phyloP scores from a whole-genome alignment of 805 yeast species.

The Candida chauliodis region DNA sequence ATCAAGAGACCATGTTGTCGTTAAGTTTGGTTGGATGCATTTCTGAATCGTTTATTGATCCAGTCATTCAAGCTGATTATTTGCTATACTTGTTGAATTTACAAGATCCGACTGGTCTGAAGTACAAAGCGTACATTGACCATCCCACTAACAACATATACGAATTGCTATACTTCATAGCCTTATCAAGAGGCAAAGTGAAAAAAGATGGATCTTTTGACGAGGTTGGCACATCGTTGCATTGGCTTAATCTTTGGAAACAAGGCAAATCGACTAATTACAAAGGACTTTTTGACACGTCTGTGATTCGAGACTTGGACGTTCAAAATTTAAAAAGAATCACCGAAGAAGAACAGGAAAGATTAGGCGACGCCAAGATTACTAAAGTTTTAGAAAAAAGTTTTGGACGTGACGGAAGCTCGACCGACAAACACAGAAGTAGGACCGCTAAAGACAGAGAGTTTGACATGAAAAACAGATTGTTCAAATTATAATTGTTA shows the following conservation, averaged over 20 bases:
- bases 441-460: conserved; percentile 45
- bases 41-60: conserved; percentile 67
- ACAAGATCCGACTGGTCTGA: conserved; percentile 45
- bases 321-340: conserved; percentile 21
- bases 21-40: conserved; percentile 75
- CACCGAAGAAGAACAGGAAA: conserved; percentile 24
- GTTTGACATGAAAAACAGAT: conserved; percentile 33
- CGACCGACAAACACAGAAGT: conserved; percentile 29
- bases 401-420: conserved; percentile 40
- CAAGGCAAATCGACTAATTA: conserved; percentile 44
- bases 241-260: conserved; percentile 60
- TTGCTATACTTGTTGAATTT: conserved; percentile 69
- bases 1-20: conserved; percentile 67
- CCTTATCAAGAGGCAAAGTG: conserved; percentile 35
- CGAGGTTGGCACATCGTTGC: conserved; percentile 59
- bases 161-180: conserved; percentile 49
- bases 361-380: conserved; percentile 27
- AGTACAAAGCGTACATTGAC: conserved; percentile 44
- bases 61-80: conserved; percentile 83
- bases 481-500: conserved; percentile 27
- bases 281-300: conserved; percentile 33
- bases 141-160: conserved; percentile 73
- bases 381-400: conserved; percentile 27
- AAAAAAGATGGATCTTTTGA: conserved; percentile 40
- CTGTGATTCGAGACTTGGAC: conserved; percentile 28